Base-by-base conservation (phyloP, 331 rosid species). In the Quercus phellos region DNA sequence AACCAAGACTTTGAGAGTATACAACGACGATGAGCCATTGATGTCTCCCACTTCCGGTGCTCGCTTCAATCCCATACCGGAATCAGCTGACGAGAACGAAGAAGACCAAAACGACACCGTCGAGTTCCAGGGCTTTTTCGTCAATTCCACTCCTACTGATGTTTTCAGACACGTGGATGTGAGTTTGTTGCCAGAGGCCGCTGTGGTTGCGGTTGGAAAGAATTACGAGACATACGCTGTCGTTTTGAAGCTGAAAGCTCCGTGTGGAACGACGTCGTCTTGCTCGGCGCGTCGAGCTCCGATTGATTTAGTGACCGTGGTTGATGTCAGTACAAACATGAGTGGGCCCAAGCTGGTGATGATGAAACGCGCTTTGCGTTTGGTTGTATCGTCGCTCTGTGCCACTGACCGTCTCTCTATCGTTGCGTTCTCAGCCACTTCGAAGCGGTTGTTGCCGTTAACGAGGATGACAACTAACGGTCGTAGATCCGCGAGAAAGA, bases 1-100 rank as follows among this genome's bases (percentile, higher is more conserved):
- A 75, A 68, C 85, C 16, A 89, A 92, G 67, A 60, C 75, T 1
- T 68, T 89, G 35, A 84, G 91, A 51, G 84, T 95, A 4, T 95
- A 95, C 80, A 81, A 92, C 83, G 99, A 95, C 29, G 99, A 95
- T 63, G 99, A 95, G 76, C 93, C 97, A 2, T 85, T 95, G 43
- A 77, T 81, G 84, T 92, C 97, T 51, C 93, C 93, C 1, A 82
- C 91, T 7, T 86, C 90, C 18, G 87, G 87, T 1, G 88, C 88
- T 2, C 82, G 93, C 5, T 95, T 93, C 90, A 91, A 90, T 70
- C 94, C 99, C 1, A 95, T 95, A 26, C 99, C 97, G 0, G 98
- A 94, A 80, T 89, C 98, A 1, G 96, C 98, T 2, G 96, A 87
- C 14, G 98, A 94, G 72, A 84, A 90, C 79, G 99, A 94, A 75